Base-by-base conservation (phyloP, 208 protist genomes). In the Acanthamoeba lugdunensis region DNA sequence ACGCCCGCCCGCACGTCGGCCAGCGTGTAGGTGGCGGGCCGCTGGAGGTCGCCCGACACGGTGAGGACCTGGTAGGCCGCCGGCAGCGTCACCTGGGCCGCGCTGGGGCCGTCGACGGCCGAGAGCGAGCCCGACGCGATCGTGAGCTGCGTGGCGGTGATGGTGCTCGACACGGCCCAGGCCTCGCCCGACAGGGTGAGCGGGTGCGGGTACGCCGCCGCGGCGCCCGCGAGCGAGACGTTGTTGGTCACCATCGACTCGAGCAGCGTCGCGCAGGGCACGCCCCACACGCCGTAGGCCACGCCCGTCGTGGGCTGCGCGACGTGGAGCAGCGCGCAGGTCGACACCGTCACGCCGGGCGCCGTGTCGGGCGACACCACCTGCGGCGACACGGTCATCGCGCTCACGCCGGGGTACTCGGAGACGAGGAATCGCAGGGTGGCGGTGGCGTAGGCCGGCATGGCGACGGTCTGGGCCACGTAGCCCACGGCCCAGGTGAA, bases 401-500 rank as follows among this genome's bases (percentile, higher is more conserved):
- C 52, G 25, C 25, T 73, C 41, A 75, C 23, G 63, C 21, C 33
- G 11, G 16, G 23, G 61, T 77, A 91, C 33, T 91, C 58, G 33
- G 33, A 48, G 3, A 91, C 85, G 5, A 75, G 54, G 41, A 54
- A 75, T 23, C 85, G 54, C 33, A 91, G 63, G 28, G 61, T 91
- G 58, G 33, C 85, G 16, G 54, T 91, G 18, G 30, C 14, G 45
- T 75, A 52, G 85, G 7, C 41, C 21, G 85, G 85, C 33, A 91
- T 25, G 28, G 23, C 33, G 23, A 91, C 61, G 0, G 13, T 5
- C 41, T 91, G 85, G 3, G 63, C 4, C 58, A 91, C 56, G 85
- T 91, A 77, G 58, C 85, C 85, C 5, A 91, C 61, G 33, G 23
- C 4, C 85, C 85, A 91, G 13, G 85, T 75, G 85, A 91, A 91